Evolutionary conservation across 306 rosid species (phyloP), one percentile per base, ranked within the genome.

Genomic region (Mucuna pruriens): DNA sequence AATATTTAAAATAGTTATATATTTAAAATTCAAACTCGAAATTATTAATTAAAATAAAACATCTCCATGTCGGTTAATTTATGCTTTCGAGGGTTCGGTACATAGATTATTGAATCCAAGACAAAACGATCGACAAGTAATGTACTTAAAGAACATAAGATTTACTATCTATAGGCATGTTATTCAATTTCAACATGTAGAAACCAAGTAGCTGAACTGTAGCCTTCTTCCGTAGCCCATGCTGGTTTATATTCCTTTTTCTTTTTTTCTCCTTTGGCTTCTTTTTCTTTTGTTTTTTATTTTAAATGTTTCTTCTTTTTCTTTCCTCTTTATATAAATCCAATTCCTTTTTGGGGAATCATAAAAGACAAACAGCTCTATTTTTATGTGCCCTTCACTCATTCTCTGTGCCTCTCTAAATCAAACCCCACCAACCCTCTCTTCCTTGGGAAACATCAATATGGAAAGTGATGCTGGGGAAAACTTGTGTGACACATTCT

Each of bases 161-260:
- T 39, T 5, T 5, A 19, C 15, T 44, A 69, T 55, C 78, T 39
- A 52, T 74, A 70, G 71, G 66, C 83, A 57, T 63, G 77, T 13
- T 83, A 75, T 78, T 84, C 81, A 87, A 83, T 76, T 85, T 82
- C 71, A 91, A 90, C 97, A 81, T 88, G 92, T n/a, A 89, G 73
- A 79, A 89, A 87, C 86, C 85, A 87, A 80, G 63, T 81, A 71
- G 91, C 83, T 88, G 75, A 87, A 87, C 89, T 87, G 94, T 87
- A 72, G 60, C 74, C 10, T 62, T 62, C 80, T 66, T 72, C 82
- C 78, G 89, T 87, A 70, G 78, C 87, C 91, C 86, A 83, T 65
- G 74, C 39, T 85, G 38, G 81, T 84, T 79, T 70, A 81, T 86
- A 49, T 75, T 83, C 78, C 78, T 48, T 85, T 46, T 5, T 31